Evolutionary conservation across 1,284 basidiomycete genomes (phyloP).

Genomic region (Tylopilus sp.): DNA sequence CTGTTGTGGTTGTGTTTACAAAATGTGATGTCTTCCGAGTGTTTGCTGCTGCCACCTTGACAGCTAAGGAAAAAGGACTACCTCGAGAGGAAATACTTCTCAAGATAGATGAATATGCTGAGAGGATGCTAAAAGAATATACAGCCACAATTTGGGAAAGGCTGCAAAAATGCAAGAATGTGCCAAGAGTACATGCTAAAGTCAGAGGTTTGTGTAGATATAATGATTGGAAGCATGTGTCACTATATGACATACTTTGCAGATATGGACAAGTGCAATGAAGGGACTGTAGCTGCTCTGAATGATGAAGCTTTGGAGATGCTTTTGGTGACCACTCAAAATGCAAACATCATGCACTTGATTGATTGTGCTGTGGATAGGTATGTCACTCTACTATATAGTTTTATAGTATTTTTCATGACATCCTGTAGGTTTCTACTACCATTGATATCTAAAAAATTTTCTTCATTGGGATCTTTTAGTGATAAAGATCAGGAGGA

Average conservation of each 20-base stretch:
- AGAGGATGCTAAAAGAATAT: not conserved
- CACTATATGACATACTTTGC: too few species aligned
- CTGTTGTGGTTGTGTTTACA: constrained; percentile 7
- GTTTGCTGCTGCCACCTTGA: not conserved
- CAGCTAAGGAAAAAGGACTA: not conserved
- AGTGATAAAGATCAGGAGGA: too few species aligned
- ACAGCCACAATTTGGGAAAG: not conserved
- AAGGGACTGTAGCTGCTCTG: not conserved
- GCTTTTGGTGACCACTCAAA: not conserved
- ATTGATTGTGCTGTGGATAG: not conserved
- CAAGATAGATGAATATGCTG: not conserved
- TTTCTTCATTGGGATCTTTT: too few species aligned
- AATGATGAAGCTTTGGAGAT: not conserved
- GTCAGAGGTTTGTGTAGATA: too few species aligned
- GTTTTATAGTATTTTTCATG: too few species aligned
- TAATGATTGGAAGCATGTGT: too few species aligned
- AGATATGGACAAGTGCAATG: not conserved
- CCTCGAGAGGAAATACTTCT: not conserved
- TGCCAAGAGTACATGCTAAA: not conserved
- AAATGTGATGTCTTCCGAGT: constrained; percentile 1
- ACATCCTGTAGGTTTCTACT: too few species aligned
- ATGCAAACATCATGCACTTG: not conserved
- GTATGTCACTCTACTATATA: not conserved
- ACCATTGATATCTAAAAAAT: too few species aligned
- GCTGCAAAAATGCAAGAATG: not conserved